phyloP scores from a whole-genome alignment of 2,329 filamentous ascomycete species.

The Bipolaris victoriae region DNA sequence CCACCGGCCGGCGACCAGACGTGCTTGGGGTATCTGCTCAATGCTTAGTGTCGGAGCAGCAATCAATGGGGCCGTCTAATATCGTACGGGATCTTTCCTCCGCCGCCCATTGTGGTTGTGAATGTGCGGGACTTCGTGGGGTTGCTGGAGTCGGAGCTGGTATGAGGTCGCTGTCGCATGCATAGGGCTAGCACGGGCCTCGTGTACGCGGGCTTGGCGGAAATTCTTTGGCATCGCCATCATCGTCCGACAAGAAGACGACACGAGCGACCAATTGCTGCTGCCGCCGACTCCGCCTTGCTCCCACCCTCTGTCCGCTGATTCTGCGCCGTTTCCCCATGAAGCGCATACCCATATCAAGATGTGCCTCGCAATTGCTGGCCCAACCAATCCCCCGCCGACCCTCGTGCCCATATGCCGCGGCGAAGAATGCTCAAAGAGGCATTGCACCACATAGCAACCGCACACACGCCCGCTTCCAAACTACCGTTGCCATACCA shows the following conservation, averaged over 20 bases:
- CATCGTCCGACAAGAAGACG: conserved; percentile 30
- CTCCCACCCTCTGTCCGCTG: conserved; percentile 15
- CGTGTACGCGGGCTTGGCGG: conserved; percentile 27
- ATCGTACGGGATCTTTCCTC: conserved; percentile 73
- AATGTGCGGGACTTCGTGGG: conserved; percentile 43
- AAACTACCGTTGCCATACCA: conserved; percentile 26
- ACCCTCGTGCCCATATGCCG: conserved; percentile 45
- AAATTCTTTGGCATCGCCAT: conserved; percentile 46
- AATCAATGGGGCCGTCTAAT: conserved; percentile 8
- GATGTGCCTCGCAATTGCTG: conserved; percentile 67
- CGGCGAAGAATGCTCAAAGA: conserved; percentile 28
- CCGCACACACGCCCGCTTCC: conserved; percentile 37
- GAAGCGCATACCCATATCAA: conserved; percentile 67
- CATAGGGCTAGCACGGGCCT: conserved; percentile 22
- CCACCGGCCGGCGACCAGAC: conserved; percentile 98
- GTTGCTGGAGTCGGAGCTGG: conserved; percentile 23
- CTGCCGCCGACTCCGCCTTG: conserved; percentile 25
- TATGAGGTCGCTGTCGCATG: conserved; percentile 30
- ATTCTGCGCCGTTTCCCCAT: conserved; percentile 48
- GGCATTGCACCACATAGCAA: conserved; percentile 38
- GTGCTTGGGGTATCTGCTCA: conserved; percentile 87
- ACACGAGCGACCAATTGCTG: conserved; percentile 33
- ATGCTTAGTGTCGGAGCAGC: conserved; percentile 20
- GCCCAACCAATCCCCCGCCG: conserved; percentile 53
- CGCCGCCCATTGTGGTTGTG: conserved; percentile 67